Evolutionary conservation across 2,329 filamentous ascomycete genomes (phyloP), one percentile per base, ranked within the genome.

Genomic region (Biscogniauxia mediterranea): DNA sequence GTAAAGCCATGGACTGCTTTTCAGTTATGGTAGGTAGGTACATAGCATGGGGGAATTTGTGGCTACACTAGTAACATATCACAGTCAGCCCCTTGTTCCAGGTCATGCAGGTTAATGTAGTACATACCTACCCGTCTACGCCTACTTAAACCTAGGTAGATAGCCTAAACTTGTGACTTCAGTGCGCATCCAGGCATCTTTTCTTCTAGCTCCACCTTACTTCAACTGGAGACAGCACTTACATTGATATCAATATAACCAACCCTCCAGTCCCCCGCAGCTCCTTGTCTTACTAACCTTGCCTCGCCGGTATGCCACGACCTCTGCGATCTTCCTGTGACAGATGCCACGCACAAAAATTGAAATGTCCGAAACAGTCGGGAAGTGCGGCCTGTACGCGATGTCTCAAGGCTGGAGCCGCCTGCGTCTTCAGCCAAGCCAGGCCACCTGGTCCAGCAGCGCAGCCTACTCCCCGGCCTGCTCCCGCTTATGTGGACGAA

Each of bases 301-400:
- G 17, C 13, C 17, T 2, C 13, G 15, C 55, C 13, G 15, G 13
- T 46, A 70, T 70, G 69, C 62, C 69, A 53, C 66, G 68, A 50
- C 69, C 69, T 9, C 42, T 70, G 42, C 63, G 68, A 50, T 65
- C 69, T 25, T 69, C 66, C 4, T 70, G 69, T 54, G 69, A 70
- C 67, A 71, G 80, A 50, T 82, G 80, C 50, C 80, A 82, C 61
- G 72, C 74, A 19, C 80, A 83, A 49, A 82, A 82, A 67, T 71
- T 81, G 13, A 74, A 75, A 68, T 83, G 80, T 56, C 76, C 77
- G 5, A 80, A 79, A 57, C 71, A 74, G 26, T 61, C 72, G 0
- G 75, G 75, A 0, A 72, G 72, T 26, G 59, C 69, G 5, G 67
- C 68, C 11, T 83, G 80, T 63, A 71, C 72, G 8, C 75, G 79